A percentile compares a stretch with the other conserved stretches of the same genome.
phyloP scores from a whole-genome alignment of 257 asterid species.

The Gardenia jasminoides region DNA sequence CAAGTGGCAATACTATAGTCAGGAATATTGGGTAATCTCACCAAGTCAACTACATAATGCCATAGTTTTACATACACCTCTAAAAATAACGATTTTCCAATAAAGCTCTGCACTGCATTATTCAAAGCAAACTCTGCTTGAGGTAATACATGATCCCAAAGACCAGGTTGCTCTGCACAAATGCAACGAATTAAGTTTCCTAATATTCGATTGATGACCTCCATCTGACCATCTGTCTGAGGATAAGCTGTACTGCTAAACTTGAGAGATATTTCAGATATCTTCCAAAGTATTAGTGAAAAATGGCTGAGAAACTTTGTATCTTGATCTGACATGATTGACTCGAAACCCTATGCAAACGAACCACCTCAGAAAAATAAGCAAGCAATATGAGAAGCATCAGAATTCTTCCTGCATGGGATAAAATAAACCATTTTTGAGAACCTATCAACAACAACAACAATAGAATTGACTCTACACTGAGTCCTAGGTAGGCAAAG shows the following conservation, averaged over 20 bases:
- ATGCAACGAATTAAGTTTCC: not conserved
- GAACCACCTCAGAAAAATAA: not conserved
- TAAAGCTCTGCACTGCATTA: no score
- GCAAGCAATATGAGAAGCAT: not conserved
- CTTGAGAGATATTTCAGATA: not conserved
- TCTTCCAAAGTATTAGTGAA: not conserved
- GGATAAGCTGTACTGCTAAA: not conserved
- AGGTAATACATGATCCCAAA: no score
- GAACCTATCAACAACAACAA: not conserved
- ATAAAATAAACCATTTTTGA: not conserved
- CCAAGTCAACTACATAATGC: no score
- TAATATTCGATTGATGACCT: not conserved
- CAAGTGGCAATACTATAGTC: no score
- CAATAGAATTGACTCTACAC: not conserved
- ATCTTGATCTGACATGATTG: slow-evolving; percentile 2
- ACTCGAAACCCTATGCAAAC: not conserved
- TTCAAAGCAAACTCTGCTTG: no score
- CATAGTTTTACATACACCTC: no score
- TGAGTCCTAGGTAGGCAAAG: slow-evolving; percentile 2
- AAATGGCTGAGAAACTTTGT: not conserved
- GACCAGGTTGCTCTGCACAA: no score
- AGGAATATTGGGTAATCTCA: no score
- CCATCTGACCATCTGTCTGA: not conserved
- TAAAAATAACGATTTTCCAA: no score
- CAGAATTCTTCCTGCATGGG: not conserved